Conservation (phyloP, 2,329 filamentous ascomycete genomes). For the Periconia digitata region DNA sequence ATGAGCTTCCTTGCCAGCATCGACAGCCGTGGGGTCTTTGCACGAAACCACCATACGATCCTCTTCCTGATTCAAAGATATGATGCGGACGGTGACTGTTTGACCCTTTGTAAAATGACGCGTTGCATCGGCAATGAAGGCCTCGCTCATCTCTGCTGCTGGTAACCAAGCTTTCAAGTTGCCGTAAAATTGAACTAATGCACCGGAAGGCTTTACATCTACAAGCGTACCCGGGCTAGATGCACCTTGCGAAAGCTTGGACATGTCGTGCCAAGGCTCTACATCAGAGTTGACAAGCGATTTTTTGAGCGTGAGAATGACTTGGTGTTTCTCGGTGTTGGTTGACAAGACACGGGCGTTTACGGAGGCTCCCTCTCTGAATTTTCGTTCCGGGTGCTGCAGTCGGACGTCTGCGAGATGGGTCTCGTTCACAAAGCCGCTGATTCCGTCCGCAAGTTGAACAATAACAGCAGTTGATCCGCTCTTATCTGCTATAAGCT, state of each 20-base stretch:
- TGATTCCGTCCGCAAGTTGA: slow-evolving; percentile 81
- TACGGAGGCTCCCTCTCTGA: slow-evolving; percentile 80
- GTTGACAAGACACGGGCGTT: slow-evolving; percentile 84
- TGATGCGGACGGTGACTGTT: slow-evolving; percentile 85
- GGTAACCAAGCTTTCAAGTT: slow-evolving; percentile 82
- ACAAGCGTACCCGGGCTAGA: slow-evolving; percentile 86
- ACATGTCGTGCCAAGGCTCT: slow-evolving; percentile 74
- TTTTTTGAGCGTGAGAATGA: slow-evolving; percentile 92
- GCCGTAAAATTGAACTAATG: slow-evolving; percentile 91
- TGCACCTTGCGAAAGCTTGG: slow-evolving; percentile 71
- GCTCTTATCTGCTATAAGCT: slow-evolving; percentile 74
- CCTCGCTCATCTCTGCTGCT: slow-evolving; percentile 96
- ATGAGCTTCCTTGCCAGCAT: slow-evolving; percentile 71
- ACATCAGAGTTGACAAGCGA: slow-evolving; percentile 87
- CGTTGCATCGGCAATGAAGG: slow-evolving; percentile 84
- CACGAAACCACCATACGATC: slow-evolving; percentile 84
- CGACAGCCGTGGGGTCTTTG: slow-evolving; percentile 81
- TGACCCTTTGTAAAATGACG: slow-evolving; percentile 90
- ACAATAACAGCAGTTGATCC: slow-evolving; percentile 82
- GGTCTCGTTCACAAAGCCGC: slow-evolving; percentile 82
- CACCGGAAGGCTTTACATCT: slow-evolving; percentile 75
- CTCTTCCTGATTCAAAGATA: slow-evolving; percentile 73
- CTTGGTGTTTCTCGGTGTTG: slow-evolving; percentile 71
- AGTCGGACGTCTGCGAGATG: slow-evolving; percentile 87
- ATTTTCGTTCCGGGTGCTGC: slow-evolving; percentile 95